Base-by-base conservation (phyloP, 1,284 basidiomycete species). In the Sporisorium scitamineum region DNA sequence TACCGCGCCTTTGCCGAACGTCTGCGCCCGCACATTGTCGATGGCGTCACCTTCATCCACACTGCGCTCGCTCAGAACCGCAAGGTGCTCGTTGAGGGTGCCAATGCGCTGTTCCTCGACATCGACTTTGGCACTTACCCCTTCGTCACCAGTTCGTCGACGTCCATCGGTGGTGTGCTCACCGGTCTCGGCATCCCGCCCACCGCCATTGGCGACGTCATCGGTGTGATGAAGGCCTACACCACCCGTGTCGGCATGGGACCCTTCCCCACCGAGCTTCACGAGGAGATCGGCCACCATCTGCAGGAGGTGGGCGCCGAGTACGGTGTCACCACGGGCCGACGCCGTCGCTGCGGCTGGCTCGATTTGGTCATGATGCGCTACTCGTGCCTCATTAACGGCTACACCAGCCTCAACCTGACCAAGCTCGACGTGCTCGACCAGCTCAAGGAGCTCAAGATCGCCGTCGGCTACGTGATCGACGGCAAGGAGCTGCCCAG, bases 121-220 rank as follows among this genome's bases (percentile, higher is more conserved):
- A 88, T 99, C 78, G 96, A 99, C 87, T 96, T 94, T 85, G 96
- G 96, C 48, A 99, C 96, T 4, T 98, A 98, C 86, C 96, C 96
- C 1, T 99, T 90, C 86, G 96, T 99, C 76, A 99, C 96, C 1
- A 95, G 93, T 20, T 95, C 94, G 5, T 92, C 93, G 22, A 98
- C 96, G 5, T 89, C 92, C 51, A 93, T 98, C 70, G 96, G 96
- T 51, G 96, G 94, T 32, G 95, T 98, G 29, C 94, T 94, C 87
- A 98, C 95, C 27, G 96, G 96, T 57, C 90, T 99, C 45, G 96
- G 95, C 61, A 92, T 99, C 67, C 95, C 96, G 7, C 94, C 96
- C 5, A 92, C 91, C 86, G 87, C 90, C 72, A 92, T 99, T 77
- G 94, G 93, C 44, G 90, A 90, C 53, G 89, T 92, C 24, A 92